Conservation (phyloP, 192 early-diverging fungal genomes). For the Gaertneriomyces semiglobifer region DNA sequence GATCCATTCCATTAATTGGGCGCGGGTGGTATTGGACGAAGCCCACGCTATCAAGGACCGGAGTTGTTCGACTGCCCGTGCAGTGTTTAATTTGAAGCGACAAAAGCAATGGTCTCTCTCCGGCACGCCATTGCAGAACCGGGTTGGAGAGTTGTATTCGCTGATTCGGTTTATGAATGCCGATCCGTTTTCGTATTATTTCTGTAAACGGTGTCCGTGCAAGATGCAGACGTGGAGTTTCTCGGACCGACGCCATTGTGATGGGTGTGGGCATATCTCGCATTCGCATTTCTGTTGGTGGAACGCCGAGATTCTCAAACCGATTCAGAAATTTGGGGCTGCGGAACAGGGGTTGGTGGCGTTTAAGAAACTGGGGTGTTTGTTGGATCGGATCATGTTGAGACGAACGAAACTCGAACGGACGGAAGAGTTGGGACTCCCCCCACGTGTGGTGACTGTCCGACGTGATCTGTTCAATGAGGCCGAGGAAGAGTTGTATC, state of each 20-base stretch:
- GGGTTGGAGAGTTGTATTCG: slow-evolving; percentile 89
- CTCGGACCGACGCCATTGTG: slow-evolving; percentile 36
- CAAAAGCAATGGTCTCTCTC: slow-evolving; percentile 77
- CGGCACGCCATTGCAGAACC: slow-evolving; percentile 91
- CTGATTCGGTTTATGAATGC: slow-evolving; percentile 83
- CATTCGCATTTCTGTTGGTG: slow-evolving; percentile 66
- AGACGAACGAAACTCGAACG: slow-evolving; percentile 86
- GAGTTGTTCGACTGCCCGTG: slow-evolving; percentile 75
- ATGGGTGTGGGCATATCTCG: slow-evolving; percentile 44
- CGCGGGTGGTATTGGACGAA: slow-evolving; percentile 78
- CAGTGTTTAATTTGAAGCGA: slow-evolving; percentile 69
- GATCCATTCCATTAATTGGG: slow-evolving; percentile 75
- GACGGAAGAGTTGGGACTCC: slow-evolving; percentile 81
- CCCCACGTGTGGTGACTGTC: slow-evolving; percentile 75
- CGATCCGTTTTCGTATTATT: slow-evolving; percentile 83
- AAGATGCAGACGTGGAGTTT: slow-evolving; percentile 45
- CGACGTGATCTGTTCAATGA: slow-evolving; percentile 81
- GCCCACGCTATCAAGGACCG: slow-evolving; percentile 91
- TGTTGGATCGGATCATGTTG: slow-evolving; percentile 86
- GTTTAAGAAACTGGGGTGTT: slow-evolving; percentile 68
- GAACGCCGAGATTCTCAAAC: slow-evolving; percentile 88
- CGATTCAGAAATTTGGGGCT: slow-evolving; percentile 77
- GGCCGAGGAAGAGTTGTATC: slow-evolving; percentile 88
- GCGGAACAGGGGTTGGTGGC: slow-evolving; percentile 56
- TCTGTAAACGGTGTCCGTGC: slow-evolving; percentile 75